Percentiles rank a stretch among this genome's conserved stretches.
These are phyloP conservation scores for Saccharum officinarum DNA, from an alignment of 176 grass and related monocot species.

Conservation along the genomic window DNA sequence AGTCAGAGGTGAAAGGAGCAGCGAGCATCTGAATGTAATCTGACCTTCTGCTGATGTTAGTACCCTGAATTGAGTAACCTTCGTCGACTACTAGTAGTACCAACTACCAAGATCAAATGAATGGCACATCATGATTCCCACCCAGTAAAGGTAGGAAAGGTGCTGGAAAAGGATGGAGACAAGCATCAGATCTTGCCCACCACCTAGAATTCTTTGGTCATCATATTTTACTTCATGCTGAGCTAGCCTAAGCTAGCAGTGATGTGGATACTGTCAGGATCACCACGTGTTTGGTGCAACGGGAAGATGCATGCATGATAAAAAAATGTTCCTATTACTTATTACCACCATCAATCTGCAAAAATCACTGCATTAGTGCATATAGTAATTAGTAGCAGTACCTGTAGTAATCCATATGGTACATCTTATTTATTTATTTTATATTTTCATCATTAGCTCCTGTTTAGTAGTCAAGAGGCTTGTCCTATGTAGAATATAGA, in stretches of 20 bases:
- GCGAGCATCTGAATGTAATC: conserved; percentile 8
- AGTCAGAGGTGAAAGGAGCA: neutral
- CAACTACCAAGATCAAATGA: no score
- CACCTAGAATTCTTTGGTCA: conserved; percentile 9
- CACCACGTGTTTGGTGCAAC: conserved; percentile 43
- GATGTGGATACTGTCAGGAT: conserved; percentile 20
- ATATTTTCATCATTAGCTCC: neutral
- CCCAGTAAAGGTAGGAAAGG: conserved; percentile 3
- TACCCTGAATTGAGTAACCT: conserved; percentile 23
- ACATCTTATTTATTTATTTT: neutral
- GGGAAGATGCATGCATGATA: conserved; percentile 10
- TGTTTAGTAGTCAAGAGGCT: conserved; percentile 8
- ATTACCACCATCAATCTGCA: neutral
- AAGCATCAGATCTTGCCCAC: conserved; percentile 48
- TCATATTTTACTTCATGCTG: conserved; percentile 15
- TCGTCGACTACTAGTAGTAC: neutral
- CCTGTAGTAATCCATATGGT: neutral
- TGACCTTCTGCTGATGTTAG: conserved; percentile 21
- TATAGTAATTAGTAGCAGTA: neutral
- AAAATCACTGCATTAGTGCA: neutral
- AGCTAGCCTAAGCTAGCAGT: conserved; percentile 20
- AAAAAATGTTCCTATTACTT: neutral
- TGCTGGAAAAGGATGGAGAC: conserved; percentile 31
- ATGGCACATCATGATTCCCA: conserved; percentile 41
- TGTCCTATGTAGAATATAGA: conserved; percentile 18